Evolutionary conservation across 78 protist genomes (phyloP).

Genomic region (slime mould (Dictyostelium discoideum)): dicty_2.7 NC_007090.3:3873501-3874000

Average conservation of each 20-base stretch:
- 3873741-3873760: not conserved
- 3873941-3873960: conserved; percentile 58
- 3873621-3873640: not conserved
- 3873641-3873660: not conserved
- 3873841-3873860: conserved; percentile 15
- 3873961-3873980: conserved; percentile 39
- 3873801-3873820: not conserved
- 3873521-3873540: conserved; percentile 73
- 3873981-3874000: conserved; percentile 39
- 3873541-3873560: conserved; percentile 17
- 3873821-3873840: conserved; percentile 27
- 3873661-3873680: too few species aligned
- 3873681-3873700: too few species aligned
- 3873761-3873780: not conserved
- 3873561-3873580: not conserved
- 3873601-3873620: too few species aligned
- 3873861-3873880: conserved; percentile 23
- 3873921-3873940: conserved; percentile 16
- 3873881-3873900: conserved; percentile 8
- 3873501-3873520: conserved; percentile 61
- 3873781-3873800: not conserved
- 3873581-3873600: not conserved
- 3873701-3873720: too few species aligned
- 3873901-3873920: conserved; percentile 1
- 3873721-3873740: not conserved